These are phyloP conservation scores for Microsporum ferrugineum DNA, from an alignment of 2,329 filamentous ascomycete species.

Conservation along the genomic window DNA sequence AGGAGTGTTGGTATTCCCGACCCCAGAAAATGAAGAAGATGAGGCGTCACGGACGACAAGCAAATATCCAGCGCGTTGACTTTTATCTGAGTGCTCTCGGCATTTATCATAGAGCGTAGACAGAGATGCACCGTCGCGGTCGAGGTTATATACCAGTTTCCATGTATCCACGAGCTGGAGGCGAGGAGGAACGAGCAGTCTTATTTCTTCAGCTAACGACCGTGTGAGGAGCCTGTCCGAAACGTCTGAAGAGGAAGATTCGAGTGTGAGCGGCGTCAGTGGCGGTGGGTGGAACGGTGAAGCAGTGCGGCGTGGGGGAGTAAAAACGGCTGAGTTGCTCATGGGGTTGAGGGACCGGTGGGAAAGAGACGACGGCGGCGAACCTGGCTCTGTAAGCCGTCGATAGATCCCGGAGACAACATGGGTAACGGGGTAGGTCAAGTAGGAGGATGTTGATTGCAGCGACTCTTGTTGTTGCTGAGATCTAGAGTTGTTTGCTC, in stretches of 20 bases:
- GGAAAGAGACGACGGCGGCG: constrained; percentile 12
- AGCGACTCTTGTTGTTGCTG: constrained; percentile 7
- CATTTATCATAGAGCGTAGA: constrained; percentile 75
- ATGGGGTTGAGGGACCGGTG: constrained; percentile 15
- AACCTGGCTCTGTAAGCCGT: constrained; percentile 44
- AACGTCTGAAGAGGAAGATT: constrained; percentile 43
- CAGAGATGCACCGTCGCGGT: constrained; percentile 81
- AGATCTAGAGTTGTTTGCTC: constrained; percentile 1
- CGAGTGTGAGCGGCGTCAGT: constrained; percentile 64
- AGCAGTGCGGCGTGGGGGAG: constrained; percentile 48
- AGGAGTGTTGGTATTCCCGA: constrained; percentile 6
- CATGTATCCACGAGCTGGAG: constrained; percentile 80
- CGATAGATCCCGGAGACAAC: constrained; percentile 55
- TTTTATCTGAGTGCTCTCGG: constrained; percentile 52
- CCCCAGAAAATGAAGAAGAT: constrained; percentile 10
- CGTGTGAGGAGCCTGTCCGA: constrained; percentile 55
- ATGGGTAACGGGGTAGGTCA: constrained; percentile 42
- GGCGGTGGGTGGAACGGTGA: constrained; percentile 82
- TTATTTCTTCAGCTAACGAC: constrained; percentile 80
- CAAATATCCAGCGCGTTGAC: constrained; percentile 70
- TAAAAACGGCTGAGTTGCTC: constrained; percentile 44
- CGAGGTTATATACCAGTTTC: constrained; percentile 76
- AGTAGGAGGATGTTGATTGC: constrained; percentile 36
- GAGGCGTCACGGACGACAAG: constrained; percentile 68
- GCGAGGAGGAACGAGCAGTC: constrained; percentile 74